Evolutionary conservation across 805 yeast species (phyloP).

Genomic region (Lipomyces oligophaga): DNA sequence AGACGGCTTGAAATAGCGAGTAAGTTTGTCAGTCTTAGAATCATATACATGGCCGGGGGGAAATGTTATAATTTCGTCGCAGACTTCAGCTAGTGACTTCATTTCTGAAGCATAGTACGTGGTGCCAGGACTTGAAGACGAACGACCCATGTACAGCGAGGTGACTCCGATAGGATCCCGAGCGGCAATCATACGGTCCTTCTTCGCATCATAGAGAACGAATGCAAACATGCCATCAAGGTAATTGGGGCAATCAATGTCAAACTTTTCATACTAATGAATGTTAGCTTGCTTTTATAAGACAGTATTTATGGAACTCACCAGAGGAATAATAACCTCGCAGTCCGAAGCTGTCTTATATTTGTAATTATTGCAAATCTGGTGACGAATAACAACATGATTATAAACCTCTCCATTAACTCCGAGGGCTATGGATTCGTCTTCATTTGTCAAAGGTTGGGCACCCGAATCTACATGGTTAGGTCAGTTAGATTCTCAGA

Average conservation of each 20-base stretch:
- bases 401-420: slow-evolving; percentile 99
- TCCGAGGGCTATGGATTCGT: slow-evolving; percentile 66
- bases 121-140: slow-evolving; percentile 61
- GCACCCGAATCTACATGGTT: slow-evolving; percentile 83
- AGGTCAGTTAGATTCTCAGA: background rate
- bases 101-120: slow-evolving; percentile 91
- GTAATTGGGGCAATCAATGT: slow-evolving; percentile 81
- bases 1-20: slow-evolving; percentile 84
- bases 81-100: slow-evolving; percentile 89
- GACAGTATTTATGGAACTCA: background rate
- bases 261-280: slow-evolving; percentile 65
- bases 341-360: slow-evolving; percentile 90
- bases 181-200: slow-evolving; percentile 90
- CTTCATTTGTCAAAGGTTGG: slow-evolving; percentile 86
- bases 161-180: slow-evolving; percentile 98
- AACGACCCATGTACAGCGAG: slow-evolving; percentile 91
- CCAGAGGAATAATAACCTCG: slow-evolving; percentile 92
- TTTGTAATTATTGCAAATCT: slow-evolving; percentile 59
- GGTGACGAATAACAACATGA: slow-evolving; percentile 83
- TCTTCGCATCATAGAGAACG: slow-evolving; percentile 77
- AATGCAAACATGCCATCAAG: slow-evolving; percentile 98
- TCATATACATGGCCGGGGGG: slow-evolving; percentile 99
- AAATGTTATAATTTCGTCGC: slow-evolving; percentile 89
- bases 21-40: slow-evolving; percentile 77
- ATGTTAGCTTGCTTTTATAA: background rate